Conservation (phyloP, 2,329 filamentous ascomycete genomes). For the Penicillium olsonii region DNA sequence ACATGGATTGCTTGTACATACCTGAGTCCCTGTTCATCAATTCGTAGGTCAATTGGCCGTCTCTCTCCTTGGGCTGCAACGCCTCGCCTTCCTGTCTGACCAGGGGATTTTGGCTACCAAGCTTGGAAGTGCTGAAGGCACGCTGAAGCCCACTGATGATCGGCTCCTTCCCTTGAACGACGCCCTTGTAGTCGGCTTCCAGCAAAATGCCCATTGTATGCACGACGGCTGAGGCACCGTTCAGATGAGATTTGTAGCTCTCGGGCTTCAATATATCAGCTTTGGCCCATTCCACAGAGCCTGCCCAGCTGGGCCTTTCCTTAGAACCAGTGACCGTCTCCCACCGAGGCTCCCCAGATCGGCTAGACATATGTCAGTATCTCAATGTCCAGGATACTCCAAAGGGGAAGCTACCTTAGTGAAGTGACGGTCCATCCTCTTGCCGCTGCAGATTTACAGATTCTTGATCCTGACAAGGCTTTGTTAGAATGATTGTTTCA, state of each 20-base stretch:
- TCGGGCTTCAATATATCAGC: slow-evolving; percentile 83
- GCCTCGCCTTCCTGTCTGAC: slow-evolving; percentile 60
- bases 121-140: slow-evolving; percentile 70
- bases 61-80: slow-evolving; percentile 65
- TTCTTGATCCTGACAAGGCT: slow-evolving; percentile 61
- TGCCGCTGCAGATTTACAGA: slow-evolving; percentile 85
- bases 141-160: slow-evolving; percentile 75
- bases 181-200: slow-evolving; percentile 96
- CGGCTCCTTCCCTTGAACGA: slow-evolving; percentile 79
- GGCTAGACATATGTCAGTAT: slow-evolving; percentile 54
- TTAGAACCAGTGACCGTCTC: slow-evolving; percentile 71
- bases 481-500: slow-evolving; percentile 12
- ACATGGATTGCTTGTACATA: slow-evolving; percentile 29
- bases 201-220: slow-evolving; percentile 95
- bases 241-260: slow-evolving; percentile 75
- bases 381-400: neutral
- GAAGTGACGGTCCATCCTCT: slow-evolving; percentile 91
- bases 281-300: slow-evolving; percentile 80
- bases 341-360: slow-evolving; percentile 89
- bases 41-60: slow-evolving; percentile 88
- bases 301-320: slow-evolving; percentile 75
- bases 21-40: slow-evolving; percentile 88
- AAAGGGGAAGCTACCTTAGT: slow-evolving; percentile 65
- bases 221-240: slow-evolving; percentile 78
- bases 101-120: slow-evolving; percentile 68